Evolutionary conservation across 495 filamentous ascomycete species (phyloP), one percentile per base, ranked within the genome.

Genomic region (Xylaria sp.): DNA sequence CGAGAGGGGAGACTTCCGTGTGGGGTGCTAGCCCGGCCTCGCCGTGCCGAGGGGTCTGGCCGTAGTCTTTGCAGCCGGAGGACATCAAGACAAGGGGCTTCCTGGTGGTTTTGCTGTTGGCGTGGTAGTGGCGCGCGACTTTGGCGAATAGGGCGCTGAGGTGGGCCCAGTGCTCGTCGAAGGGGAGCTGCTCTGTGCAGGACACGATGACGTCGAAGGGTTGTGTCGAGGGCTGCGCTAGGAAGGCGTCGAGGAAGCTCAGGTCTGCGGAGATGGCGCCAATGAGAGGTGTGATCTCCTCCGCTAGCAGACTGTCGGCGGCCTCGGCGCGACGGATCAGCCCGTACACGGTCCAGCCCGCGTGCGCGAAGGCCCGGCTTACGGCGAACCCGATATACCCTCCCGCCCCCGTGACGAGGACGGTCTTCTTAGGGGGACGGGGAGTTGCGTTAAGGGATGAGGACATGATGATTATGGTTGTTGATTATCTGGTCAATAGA

Each of bases 41-140:
- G 6, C 80, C 80, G 58, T 82, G 76, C 0, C 77, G 63, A 0
- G 65, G 69, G 3, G 77, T 82, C 24, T 68, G 77, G 1, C 82
- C 82, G 73, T 85, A 85, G 71, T 85, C 82, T 57, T 85, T 84
- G 70, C 81, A 82, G 0, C 83, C 83, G 14, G 78, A 81, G 21
- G 76, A 82, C 53, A 76, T 73, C 2, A 85, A 63, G 9, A 85
- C 79, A 11, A 85, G 65, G 3, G 81, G 80, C 26, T 72, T 70
- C 15, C 77, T 12, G 5, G 40, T 6, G 3, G 7, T 29, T 53
- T 17, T 31, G 24, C 73, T 21, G 8, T 35, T 40, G 63, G 62
- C 68, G 2, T 9, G 15, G n/a, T 50, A 50, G 46, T 74, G 21
- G 0, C 11, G 62, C 0, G 80, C 74, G 11, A 80, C 61, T 8